These are phyloP conservation scores for Fusarium ramigenum DNA, from an alignment of 2,329 filamentous ascomycete species.

Conservation along the genomic window DNA sequence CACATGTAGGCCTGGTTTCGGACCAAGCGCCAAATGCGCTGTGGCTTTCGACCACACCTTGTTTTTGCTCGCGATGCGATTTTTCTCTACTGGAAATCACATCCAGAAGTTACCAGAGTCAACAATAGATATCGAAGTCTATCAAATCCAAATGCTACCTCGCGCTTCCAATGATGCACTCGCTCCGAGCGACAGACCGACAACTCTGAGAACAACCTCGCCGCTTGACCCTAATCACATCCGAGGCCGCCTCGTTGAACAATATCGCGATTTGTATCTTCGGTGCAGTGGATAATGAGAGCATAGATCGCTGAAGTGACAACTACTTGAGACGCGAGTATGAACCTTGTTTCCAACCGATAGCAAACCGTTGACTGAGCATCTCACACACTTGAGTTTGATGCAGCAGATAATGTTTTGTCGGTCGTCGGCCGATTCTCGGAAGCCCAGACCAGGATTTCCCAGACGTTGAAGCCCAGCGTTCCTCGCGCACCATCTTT, in stretches of 20 bases:
- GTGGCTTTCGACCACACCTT: not conserved
- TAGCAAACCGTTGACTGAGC: not conserved
- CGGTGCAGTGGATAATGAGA: not conserved
- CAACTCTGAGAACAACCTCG: not conserved
- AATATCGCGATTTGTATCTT: not conserved
- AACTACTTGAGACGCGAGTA: not conserved
- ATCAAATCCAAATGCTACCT: not conserved
- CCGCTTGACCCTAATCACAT: not conserved
- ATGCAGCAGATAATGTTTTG: not conserved
- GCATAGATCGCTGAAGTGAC: rapidly evolving
- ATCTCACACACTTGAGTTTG: not conserved
- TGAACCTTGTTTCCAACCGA: not conserved
- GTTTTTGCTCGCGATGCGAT: not conserved
- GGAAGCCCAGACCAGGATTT: not conserved
- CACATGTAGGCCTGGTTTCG: not conserved
- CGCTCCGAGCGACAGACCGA: not conserved
- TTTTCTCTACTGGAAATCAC: not conserved
- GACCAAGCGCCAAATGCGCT: not conserved
- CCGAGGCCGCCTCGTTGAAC: rapidly evolving
- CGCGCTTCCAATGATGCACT: too few species aligned
- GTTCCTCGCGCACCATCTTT: rapidly evolving
- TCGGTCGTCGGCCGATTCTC: not conserved
- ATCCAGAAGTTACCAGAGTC: not conserved
- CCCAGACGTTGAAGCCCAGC: not conserved
- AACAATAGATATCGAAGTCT: not conserved